Evolutionary conservation across 805 yeast species (phyloP).

Genomic region (Saturnispora bothae): DNA sequence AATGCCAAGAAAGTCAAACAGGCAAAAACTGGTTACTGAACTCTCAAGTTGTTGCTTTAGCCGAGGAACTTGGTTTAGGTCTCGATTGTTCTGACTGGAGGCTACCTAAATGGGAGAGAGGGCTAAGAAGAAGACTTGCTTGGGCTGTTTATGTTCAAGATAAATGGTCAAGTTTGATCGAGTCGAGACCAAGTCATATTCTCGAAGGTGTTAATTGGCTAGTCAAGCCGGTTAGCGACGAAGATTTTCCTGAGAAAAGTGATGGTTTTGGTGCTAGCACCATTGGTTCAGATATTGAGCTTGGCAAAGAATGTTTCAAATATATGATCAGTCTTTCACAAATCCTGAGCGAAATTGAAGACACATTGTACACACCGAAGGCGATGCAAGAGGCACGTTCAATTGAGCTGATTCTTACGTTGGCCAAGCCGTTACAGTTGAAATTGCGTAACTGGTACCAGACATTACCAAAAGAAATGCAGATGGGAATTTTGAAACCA

Average conservation of each 20-base stretch:
- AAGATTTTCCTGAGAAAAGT: slow-evolving; percentile 71
- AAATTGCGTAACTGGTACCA: slow-evolving; percentile 69
- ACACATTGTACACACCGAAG: slow-evolving; percentile 59
- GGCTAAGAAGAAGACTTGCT: slow-evolving; percentile 74
- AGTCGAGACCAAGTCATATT: slow-evolving; percentile 77
- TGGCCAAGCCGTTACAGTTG: slow-evolving; percentile 76
- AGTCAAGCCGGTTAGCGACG: slow-evolving; percentile 54
- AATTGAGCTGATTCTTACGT: slow-evolving; percentile 56
- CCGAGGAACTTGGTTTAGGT: slow-evolving; percentile 87
- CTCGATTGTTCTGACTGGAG: slow-evolving; percentile 88
- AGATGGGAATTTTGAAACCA: slow-evolving; percentile 50
- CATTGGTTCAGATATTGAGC: slow-evolving; percentile 53
- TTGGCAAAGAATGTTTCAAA: slow-evolving; percentile 60
- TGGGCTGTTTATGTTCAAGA: slow-evolving; percentile 95
- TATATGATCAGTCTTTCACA: slow-evolving; percentile 55
- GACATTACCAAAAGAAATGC: slow-evolving; percentile 52
- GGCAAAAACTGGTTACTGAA: slow-evolving; percentile 71
- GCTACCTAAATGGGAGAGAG: slow-evolving; percentile 91
- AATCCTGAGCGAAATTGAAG: slow-evolving; percentile 62
- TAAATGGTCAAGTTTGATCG: slow-evolving; percentile 78
- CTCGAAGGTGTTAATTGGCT: slow-evolving; percentile 69
- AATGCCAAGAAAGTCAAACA: slow-evolving; percentile 32
- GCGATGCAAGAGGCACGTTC: slow-evolving; percentile 47
- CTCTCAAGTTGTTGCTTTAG: slow-evolving; percentile 76
- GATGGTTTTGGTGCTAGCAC: slow-evolving; percentile 11